These are phyloP conservation scores for Xylaria multiplex DNA, from an alignment of 2,329 filamentous ascomycete species.

Conservation along the genomic window DNA sequence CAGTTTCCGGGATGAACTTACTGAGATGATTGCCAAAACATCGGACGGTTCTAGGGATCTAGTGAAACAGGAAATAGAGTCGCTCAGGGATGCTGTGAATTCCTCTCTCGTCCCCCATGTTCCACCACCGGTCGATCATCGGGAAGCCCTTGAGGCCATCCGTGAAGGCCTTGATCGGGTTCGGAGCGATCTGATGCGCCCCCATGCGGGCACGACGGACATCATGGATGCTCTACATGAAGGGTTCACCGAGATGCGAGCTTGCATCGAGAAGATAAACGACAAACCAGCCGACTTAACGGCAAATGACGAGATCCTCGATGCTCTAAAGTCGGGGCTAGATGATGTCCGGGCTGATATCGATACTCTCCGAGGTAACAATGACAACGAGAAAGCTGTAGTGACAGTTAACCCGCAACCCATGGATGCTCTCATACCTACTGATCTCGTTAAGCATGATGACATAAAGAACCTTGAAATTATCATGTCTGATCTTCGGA, in stretches of 20 bases:
- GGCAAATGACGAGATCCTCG: slow-evolving; percentile 87
- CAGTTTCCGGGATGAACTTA: slow-evolving; percentile 73
- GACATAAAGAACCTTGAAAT: slow-evolving; percentile 89
- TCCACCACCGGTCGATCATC: slow-evolving; percentile 56
- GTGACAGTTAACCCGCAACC: slow-evolving; percentile 62
- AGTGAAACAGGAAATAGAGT: slow-evolving; percentile 83
- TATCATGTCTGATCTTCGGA: slow-evolving; percentile 81
- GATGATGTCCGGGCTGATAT: slow-evolving; percentile 81
- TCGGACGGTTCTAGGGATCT: slow-evolving; percentile 69
- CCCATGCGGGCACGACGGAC: slow-evolving; percentile 79
- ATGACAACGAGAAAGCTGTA: slow-evolving; percentile 43
- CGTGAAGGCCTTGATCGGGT: slow-evolving; percentile 78
- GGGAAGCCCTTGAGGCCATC: slow-evolving; percentile 77
- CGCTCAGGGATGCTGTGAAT: slow-evolving; percentile 81
- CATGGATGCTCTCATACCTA: slow-evolving; percentile 58
- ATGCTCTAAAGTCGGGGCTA: slow-evolving; percentile 85
- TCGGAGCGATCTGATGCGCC: slow-evolving; percentile 76
- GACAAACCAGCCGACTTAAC: slow-evolving; percentile 85
- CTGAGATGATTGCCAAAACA: slow-evolving; percentile 64
- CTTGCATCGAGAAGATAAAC: slow-evolving; percentile 78
- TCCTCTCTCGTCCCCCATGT: slow-evolving; percentile 70
- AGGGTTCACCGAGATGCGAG: slow-evolving; percentile 79
- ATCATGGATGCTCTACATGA: slow-evolving; percentile 91
- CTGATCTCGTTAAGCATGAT: slow-evolving; percentile 69
- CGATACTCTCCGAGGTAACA: slow-evolving; percentile 73